Evolutionary conservation across 495 filamentous ascomycete species (phyloP).

Genomic region (Stereocaulon alpinum): DNA sequence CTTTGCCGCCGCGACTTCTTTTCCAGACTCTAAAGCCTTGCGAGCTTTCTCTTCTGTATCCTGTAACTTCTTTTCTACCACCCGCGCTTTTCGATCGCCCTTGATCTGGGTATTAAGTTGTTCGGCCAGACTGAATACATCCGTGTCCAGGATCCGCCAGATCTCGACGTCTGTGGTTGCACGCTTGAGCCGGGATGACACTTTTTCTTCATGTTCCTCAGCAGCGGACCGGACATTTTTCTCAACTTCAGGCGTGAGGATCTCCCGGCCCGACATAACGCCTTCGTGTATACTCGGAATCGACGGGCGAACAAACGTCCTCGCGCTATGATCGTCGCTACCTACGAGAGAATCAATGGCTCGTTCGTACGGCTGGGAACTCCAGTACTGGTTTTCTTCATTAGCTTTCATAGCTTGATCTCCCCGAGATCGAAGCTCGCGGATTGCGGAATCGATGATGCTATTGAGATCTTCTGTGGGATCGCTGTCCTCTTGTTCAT

Average conservation of each 20-base stretch:
- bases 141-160: conserved; percentile 59
- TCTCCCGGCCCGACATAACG: background rate
- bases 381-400: background rate
- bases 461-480: conserved; percentile 12
- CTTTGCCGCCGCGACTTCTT: background rate
- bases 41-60: conserved; percentile 12
- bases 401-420: background rate
- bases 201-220: conserved; percentile 14
- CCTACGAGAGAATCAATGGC: conserved; percentile 3
- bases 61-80: conserved; percentile 2
- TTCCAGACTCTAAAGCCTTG: conserved; percentile 2
- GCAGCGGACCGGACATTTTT: background rate
- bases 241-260: background rate
- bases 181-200: conserved; percentile 38
- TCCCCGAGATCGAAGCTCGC: background rate
- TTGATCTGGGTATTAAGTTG: conserved; percentile 30
- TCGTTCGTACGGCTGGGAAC: background rate
- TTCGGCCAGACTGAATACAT: conserved; percentile 54
- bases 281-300: background rate
- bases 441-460: conserved; percentile 21
- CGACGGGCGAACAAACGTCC: background rate
- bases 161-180: conserved; percentile 54
- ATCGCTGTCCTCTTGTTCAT: conserved; percentile 5
- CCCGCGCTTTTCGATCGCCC: conserved; percentile 15
- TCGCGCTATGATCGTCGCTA: background rate